Evolutionary conservation across 2,329 filamentous ascomycete species (phyloP).

Genomic region (Didymellaceae sp.): DNA sequence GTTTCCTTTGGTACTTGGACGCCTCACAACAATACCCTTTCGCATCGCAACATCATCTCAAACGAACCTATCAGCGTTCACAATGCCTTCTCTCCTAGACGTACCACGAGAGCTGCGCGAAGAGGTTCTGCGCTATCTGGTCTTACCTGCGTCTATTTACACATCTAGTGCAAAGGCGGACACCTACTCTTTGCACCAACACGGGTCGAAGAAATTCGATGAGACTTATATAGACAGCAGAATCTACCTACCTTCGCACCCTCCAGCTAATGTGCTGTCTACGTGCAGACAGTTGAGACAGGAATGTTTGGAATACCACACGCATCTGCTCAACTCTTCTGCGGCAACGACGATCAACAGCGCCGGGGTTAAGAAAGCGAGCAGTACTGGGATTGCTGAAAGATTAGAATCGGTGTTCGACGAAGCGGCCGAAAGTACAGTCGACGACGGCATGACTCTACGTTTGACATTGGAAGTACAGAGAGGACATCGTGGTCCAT

Average conservation of each 20-base stretch:
- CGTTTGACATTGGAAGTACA: slow-evolving; percentile 38
- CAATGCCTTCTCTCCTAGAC: slow-evolving; percentile 20
- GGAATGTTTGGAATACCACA: slow-evolving; percentile 31
- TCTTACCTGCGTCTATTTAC: slow-evolving; percentile 29
- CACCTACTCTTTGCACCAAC: slow-evolving; percentile 18
- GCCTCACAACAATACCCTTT: too few species aligned
- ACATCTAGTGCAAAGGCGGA: slow-evolving; percentile 28
- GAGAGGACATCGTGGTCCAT: slow-evolving; percentile 18
- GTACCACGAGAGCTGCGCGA: slow-evolving; percentile 41
- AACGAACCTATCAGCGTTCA: not conserved
- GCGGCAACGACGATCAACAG: not conserved
- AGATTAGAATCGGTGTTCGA: slow-evolving; percentile 22
- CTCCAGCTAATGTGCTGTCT: slow-evolving; percentile 29
- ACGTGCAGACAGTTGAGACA: slow-evolving; percentile 37
- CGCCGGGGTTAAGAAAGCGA: not conserved
- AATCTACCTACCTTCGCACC: slow-evolving; percentile 33
- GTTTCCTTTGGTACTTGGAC: too few species aligned
- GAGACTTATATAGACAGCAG: slow-evolving; percentile 35
- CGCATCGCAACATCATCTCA: too few species aligned
- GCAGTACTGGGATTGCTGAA: slow-evolving; percentile 19
- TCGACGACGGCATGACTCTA: slow-evolving; percentile 25
- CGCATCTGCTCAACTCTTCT: slow-evolving; percentile 19
- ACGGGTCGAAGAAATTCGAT: slow-evolving; percentile 1
- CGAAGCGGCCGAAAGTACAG: slow-evolving; percentile 29
- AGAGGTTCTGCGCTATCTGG: slow-evolving; percentile 30